Base-by-base conservation (phyloP, 202 grass and related monocot genomes). In the Setaria viridis region DNA sequence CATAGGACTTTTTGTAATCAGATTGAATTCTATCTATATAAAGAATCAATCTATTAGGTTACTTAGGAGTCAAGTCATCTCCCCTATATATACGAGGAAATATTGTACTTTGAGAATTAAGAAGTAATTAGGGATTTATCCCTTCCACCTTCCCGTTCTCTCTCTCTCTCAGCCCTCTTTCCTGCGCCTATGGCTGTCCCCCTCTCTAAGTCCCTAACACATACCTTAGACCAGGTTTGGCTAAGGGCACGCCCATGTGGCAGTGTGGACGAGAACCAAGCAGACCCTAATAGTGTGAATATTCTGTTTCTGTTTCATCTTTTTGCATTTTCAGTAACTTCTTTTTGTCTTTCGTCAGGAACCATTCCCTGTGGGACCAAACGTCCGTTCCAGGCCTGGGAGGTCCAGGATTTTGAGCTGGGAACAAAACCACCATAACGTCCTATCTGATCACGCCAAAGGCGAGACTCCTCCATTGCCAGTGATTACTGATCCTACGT, bases 341-440 rank as follows among this genome's bases (percentile, higher is more conserved):
- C 62, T 57, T 81, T 81, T 37, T 2, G 6, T 49, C 3, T 54
- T 69, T 63, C 59, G 4, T 62, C 87, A 98, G 93, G 95, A 98
- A 80, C 95, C 95, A 30, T 98, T 95, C 76, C 95, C 95, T 39
- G 82, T 95, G 91, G 95, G 95, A 78, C 42, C 77, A 6, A 95
- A 92, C 62, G 79, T 98, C 70, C 89, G 91, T 55, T 93, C 88
- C 68, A 95, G 95, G 78, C 93, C 93, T 29, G 91, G 87, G 42
- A 91, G 95, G 72, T 88, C 79, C 58, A 86, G 93, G 73, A 90
- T 89, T 53, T 86, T 87, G 71, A 87, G 77, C 74, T 95, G 72
- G 2, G 93, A 98, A 84, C 89, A 95, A 81, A 93, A 85, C 81
- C 82, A 84, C 37, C 90, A 89, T 55, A 86, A 88, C 70, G 84